Evolutionary conservation across 495 filamentous ascomycete genomes (phyloP).

Genomic region (Xylaria castorea): DNA sequence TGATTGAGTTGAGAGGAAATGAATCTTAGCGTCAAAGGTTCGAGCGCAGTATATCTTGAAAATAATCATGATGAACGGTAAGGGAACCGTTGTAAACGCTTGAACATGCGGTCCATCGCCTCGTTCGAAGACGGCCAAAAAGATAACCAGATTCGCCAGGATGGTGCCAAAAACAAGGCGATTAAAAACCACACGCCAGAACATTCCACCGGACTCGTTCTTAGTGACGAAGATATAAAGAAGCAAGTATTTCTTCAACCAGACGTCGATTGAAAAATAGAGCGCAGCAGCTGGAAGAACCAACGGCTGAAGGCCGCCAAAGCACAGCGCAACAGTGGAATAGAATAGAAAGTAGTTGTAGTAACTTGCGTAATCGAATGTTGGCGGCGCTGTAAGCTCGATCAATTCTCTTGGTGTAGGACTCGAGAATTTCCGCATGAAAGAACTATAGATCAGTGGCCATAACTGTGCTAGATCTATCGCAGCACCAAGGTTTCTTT

Average conservation of each 20-base stretch:
- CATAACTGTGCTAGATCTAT: slow-evolving; percentile 88
- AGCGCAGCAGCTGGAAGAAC: slow-evolving; percentile 88
- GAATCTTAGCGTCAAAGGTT: slow-evolving; percentile 76
- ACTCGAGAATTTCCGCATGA: slow-evolving; percentile 79
- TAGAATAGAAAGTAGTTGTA: slow-evolving; percentile 98
- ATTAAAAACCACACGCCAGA: slow-evolving; percentile 91
- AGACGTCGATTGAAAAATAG: slow-evolving; percentile 87
- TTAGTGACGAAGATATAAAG: slow-evolving; percentile 97
- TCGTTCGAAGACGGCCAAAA: slow-evolving; percentile 70
- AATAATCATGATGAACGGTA: slow-evolving; percentile 77
- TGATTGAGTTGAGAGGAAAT: slow-evolving; percentile 73
- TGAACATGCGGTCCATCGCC: slow-evolving; percentile 60
- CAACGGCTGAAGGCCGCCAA: slow-evolving; percentile 85
- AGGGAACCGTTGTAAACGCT: slow-evolving; percentile 71
- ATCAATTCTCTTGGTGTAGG: slow-evolving; percentile 94
- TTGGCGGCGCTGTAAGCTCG: slow-evolving; percentile 87
- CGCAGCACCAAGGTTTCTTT: slow-evolving; percentile 89
- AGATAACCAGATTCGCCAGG: slow-evolving; percentile 79
- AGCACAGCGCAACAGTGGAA: slow-evolving; percentile 85
- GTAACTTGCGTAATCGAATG: slow-evolving; percentile 95
- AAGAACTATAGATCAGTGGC: slow-evolving; percentile 78
- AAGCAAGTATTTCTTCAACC: slow-evolving; percentile 93
- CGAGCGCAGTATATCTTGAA: slow-evolving; percentile 88
- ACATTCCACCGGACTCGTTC: slow-evolving; percentile 92
- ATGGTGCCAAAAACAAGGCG: slow-evolving; percentile 85